Conservation (phyloP, 73 alveolate genomes). For the Uronychia setigera region DNA sequence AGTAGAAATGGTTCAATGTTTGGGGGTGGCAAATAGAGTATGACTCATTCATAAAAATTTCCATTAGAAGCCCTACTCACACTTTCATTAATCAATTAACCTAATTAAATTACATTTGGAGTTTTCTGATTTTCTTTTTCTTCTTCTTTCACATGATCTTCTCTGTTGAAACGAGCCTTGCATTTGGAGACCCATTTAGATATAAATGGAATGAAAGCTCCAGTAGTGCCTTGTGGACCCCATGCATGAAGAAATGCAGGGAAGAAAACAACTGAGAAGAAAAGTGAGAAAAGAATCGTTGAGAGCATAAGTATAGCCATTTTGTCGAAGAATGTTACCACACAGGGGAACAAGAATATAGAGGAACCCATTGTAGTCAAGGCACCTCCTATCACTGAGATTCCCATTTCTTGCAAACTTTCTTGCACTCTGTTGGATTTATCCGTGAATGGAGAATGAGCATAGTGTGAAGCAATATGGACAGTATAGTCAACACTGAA, state of each 20-base stretch:
- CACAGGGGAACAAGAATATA: constrained; percentile 31
- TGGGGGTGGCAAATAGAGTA: no score
- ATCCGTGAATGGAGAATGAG: constrained; percentile 3
- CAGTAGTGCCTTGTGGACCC: background rate
- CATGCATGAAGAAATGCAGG: constrained; percentile 6
- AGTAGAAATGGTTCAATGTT: no score
- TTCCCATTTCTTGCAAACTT: constrained; percentile 55
- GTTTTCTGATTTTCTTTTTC: no score
- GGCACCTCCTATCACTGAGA: constrained; percentile 55
- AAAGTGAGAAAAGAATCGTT: background rate
- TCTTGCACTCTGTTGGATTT: constrained; percentile 43
- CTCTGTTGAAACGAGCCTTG: no score
- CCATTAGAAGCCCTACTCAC: no score
- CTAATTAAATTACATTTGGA: no score
- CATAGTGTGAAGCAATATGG: constrained; percentile 55
- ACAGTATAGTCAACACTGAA: constrained; percentile 63
- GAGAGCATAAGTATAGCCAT: constrained; percentile 44
- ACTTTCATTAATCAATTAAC: no score
- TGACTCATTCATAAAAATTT: no score
- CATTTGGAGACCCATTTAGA: no score
- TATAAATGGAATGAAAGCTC: no score
- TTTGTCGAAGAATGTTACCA: constrained; percentile 44
- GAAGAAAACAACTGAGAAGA: constrained; percentile 2
- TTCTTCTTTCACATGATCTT: no score
- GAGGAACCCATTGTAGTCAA: constrained; percentile 55